Evolutionary conservation across 768 basidiomycete genomes (phyloP), one percentile per base, ranked within the genome.

Genomic region (Lactarius pseudohatsudake): DNA sequence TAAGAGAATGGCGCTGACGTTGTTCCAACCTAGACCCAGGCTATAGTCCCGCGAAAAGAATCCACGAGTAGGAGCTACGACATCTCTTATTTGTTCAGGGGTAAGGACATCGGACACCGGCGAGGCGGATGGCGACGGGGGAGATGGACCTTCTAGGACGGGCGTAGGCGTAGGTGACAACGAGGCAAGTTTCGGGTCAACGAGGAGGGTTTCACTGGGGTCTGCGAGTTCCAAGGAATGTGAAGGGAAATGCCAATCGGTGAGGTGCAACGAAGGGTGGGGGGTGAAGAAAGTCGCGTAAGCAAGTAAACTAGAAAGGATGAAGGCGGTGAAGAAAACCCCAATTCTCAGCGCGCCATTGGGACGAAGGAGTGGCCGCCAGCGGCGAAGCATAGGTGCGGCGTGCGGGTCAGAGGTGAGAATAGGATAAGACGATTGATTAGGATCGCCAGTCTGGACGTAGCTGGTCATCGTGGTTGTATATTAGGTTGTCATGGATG

Each of bases 11-110:
- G 15, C 11, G 71, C 80, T 65, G 38, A 82, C 80, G 55, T 82
- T 83, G 69, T 83, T 82, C 80, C 81, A 82, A 22, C 81, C 82
- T 6, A 83, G 71, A 3, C 76, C 76, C 63, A 81, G 72, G 58
- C 77, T 81, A 67, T 73, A 82, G 60, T 82, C 81, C 38, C 82
- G 76, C 26, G 76, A 75, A 68, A 80, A 82, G 62, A 75, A 83
- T 4, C 81, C 81, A 55, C 77, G 72, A 2, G 81, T 81, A 20
- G 73, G 69, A n/a, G 72, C 59, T 1, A 81, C 76, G 30, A 81
- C 71, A 30, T 72, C 73, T 47, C 68, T 72, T 18, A 82, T 62
- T 28, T 74, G 72, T 36, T 79, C 74, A 40, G 78, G 71, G 56
- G 73, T 74, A 61, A 75, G 68, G 50, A 74, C 61, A 28, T 70